Base-by-base conservation (phyloP, 2,329 filamentous ascomycete species). In the Exophiala calicioides region DNA sequence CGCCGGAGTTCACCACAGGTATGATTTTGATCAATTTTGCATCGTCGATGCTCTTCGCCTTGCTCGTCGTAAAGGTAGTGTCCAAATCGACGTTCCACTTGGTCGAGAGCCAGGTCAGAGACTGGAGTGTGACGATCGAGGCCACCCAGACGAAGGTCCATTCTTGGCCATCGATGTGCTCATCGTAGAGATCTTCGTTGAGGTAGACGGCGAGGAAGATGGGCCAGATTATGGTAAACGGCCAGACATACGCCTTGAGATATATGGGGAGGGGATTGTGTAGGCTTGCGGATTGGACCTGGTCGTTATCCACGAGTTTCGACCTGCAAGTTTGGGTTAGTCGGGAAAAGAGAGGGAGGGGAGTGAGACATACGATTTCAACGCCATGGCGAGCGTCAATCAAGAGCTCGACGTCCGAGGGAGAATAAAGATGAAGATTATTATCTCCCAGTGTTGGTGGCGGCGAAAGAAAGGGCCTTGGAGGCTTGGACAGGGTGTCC, bases 131-230 rank as follows among this genome's bases (percentile, higher is more conserved):
- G 66, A 94, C 77, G 65, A 98, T 96, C 58, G 82, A 79, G 61
- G 87, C 91, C 57, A 86, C 81, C 84, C 88, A 98, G 54, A 98
- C 88, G 66, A 95, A 95, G 1, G 94, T 97, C 91, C 93, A 98
- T 76, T 98, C 93, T 60, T 86, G 84, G n/a, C 86, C 90, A 61
- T 86, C 82, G 56, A 98, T 94, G 73, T 97, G 84, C 65, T 84
- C 85, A 58, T 95, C 86, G 69, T 98, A 98, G 58, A 88, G 82
- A 43, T 89, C 85, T 52, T 83, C 77, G 16, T 82, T 86, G 43
- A 95, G 81, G 68, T 95, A 97, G 69, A 90, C 83, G 66, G 87
- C 82, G 57, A 95, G 80, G 70, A 97, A 97, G 61, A 86, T 73
- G 41, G 94, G 93, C 90, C 94, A 98, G 62, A 90, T 75, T 58